Conservation (phyloP, 768 basidiomycete genomes). For the Strobilomyces dryophilus region DNA sequence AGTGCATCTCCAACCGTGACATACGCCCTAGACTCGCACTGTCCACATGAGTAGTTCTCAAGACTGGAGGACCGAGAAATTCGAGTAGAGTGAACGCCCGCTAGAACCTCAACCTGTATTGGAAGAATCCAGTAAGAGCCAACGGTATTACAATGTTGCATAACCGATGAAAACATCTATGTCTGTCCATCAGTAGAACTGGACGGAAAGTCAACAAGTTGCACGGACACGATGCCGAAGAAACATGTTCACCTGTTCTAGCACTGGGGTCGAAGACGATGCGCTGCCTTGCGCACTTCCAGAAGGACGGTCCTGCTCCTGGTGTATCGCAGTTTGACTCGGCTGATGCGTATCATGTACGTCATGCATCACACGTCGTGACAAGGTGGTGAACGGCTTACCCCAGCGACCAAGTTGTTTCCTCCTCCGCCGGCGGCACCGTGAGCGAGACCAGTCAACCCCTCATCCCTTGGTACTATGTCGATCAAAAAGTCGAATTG, state of each 20-base stretch:
- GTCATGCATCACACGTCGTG: background rate
- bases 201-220: background rate
- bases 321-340: constrained; percentile 21
- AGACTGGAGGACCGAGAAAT: background rate
- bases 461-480: constrained; percentile 86
- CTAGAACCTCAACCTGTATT: background rate
- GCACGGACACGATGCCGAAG: background rate
- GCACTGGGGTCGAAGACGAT: constrained; percentile 19
- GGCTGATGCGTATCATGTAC: constrained; percentile 11
- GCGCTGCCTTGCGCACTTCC: constrained; percentile 14
- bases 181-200: constrained; percentile 22
- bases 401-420: constrained; percentile 22
- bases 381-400: constrained; percentile 5
- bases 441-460: constrained; percentile 22
- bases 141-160: constrained; percentile 3
- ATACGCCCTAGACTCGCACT: background rate
- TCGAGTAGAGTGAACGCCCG: background rate
- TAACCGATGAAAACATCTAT: constrained; percentile 2
- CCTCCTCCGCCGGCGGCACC: constrained; percentile 2
- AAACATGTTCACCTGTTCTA: constrained; percentile 22
- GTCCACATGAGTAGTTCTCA: background rate
- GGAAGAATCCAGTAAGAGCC: background rate
- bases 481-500: constrained; percentile 98
- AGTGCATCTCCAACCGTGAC: background rate
- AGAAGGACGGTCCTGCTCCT: constrained; percentile 23